Conservation (phyloP, 192 early-diverging fungal genomes). For the Linnemannia exigua region DNA sequence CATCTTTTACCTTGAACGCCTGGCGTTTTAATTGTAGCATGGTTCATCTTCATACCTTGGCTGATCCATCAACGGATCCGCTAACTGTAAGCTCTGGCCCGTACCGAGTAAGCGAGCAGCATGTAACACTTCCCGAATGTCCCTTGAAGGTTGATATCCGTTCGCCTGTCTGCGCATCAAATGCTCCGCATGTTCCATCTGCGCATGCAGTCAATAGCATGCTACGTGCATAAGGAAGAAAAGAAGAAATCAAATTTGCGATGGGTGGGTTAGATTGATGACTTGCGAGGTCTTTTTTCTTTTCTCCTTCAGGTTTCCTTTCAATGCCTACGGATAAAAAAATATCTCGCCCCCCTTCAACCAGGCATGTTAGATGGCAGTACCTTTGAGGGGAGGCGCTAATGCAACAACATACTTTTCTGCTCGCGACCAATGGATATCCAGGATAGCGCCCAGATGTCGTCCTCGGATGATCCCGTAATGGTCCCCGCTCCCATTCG, state of each 20-base stretch:
- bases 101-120: neutral
- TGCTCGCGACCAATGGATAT: conserved; percentile 7
- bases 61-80: neutral
- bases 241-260: neutral
- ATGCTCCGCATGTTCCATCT: conserved; percentile 10
- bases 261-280: neutral
- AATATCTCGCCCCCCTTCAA: too few species aligned
- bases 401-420: neutral
- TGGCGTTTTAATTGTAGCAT: too few species aligned
- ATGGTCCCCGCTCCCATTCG: neutral
- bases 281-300: too few species aligned
- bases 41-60: neutral
- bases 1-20: too few species aligned
- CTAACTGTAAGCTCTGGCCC: neutral
- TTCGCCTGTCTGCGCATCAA: conserved; percentile 9
- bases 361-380: neutral
- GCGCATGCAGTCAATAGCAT: neutral
- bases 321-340: too few species aligned
- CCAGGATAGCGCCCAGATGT: conserved; percentile 4
- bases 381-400: neutral
- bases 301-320: too few species aligned
- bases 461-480: conserved; percentile 12
- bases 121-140: neutral
- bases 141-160: neutral
- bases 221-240: neutral